These are phyloP conservation scores for Sporobolomyces phaffii DNA, from an alignment of 768 basidiomycete species.

Conservation along the genomic window DNA sequence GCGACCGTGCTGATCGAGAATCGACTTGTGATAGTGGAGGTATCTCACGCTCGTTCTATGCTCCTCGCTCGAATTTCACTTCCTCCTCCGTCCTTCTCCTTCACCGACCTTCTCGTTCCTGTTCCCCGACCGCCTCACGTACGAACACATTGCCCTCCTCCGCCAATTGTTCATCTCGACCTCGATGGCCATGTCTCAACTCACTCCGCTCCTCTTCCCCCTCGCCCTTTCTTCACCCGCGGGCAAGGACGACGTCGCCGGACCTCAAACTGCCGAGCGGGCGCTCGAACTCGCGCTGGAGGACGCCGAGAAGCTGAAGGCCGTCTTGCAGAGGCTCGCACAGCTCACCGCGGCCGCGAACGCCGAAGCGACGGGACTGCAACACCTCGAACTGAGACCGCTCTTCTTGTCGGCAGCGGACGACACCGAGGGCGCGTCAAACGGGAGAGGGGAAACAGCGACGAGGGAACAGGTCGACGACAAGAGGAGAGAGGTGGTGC, in stretches of 20 bases:
- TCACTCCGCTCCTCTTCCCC: conserved; percentile 64
- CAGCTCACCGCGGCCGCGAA: conserved; percentile 2
- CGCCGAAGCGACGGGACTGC: conserved; percentile 7
- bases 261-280: conserved; percentile 14
- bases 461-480: background rate
- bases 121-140: conserved; percentile 63
- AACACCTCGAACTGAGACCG: conserved; percentile 20
- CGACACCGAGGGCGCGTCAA: background rate
- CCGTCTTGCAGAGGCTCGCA: conserved; percentile 11
- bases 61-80: conserved; percentile 27
- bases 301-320: conserved; percentile 25
- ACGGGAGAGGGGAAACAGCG: too few relatives aligned
- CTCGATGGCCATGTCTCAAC: conserved; percentile 64
- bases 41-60: conserved; percentile 57
- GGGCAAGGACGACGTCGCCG: background rate
- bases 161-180: conserved; percentile 71
- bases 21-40: conserved; percentile 60
- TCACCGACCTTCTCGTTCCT: conserved; percentile 41
- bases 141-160: conserved; percentile 70
- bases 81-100: conserved; percentile 21
- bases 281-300: too few relatives aligned
- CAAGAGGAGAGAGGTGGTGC: background rate
- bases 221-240: background rate
- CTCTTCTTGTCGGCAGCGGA: background rate
- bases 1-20: conserved; percentile 6